Evolutionary conservation across 129 eudicot genomes (phyloP).

Genomic region (Silybum marianum): DNA sequence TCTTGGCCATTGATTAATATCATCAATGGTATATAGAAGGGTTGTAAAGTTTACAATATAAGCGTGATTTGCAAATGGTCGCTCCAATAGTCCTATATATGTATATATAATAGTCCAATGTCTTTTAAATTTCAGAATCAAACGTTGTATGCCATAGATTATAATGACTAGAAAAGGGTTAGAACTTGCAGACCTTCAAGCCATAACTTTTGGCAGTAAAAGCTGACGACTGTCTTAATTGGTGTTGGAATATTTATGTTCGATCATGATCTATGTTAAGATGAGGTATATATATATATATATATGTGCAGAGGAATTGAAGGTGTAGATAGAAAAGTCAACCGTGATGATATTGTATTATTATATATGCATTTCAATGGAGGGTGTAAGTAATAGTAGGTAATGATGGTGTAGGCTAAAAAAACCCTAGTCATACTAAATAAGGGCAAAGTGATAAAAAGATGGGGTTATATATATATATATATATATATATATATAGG

Average conservation of each 20-base stretch:
- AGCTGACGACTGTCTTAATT: neutral
- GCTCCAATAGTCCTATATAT: no score
- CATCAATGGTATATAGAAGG: no score
- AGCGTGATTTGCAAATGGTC: no score
- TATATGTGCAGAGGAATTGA: neutral
- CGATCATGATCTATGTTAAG: conserved; percentile 11
- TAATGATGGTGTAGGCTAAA: conserved; percentile 34
- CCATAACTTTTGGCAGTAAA: neutral
- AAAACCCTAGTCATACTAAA: conserved; percentile 36
- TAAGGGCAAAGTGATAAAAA: conserved; percentile 37
- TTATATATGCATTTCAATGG: neutral
- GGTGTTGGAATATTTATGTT: neutral
- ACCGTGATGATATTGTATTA: conserved; percentile 12
- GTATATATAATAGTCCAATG: no score
- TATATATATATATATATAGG: conserved; percentile 25
- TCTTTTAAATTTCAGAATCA: no score
- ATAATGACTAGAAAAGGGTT: neutral
- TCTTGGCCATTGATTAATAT: no score
- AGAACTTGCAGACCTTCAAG: no score
- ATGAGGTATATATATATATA: neutral
- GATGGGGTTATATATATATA: conserved; percentile 16
- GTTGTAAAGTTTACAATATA: no score
- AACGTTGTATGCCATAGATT: no score
- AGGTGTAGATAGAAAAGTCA: conserved; percentile 27
- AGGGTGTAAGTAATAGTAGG: no score